Conservation (phyloP, 2,329 filamentous ascomycete genomes). For the Microascus cirrosus region DNA sequence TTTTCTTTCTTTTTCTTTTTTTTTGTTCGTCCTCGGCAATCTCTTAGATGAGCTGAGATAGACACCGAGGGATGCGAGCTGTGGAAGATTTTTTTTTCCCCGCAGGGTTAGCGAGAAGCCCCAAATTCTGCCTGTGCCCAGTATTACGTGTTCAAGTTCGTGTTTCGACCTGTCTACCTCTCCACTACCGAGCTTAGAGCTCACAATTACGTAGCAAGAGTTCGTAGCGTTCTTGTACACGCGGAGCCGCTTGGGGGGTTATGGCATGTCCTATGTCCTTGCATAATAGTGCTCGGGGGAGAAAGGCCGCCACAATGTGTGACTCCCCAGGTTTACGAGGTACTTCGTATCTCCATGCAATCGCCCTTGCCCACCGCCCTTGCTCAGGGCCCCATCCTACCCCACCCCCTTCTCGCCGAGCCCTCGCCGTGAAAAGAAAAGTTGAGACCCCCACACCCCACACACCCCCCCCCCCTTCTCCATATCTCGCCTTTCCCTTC, state of each 20-base stretch:
- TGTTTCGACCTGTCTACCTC: not conserved
- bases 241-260: not conserved
- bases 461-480: slow-evolving; percentile 1
- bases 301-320: not conserved
- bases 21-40: not conserved
- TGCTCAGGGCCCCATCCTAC: not conserved
- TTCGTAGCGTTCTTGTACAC: not conserved
- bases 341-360: not conserved
- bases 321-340: not conserved
- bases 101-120: not conserved
- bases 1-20: not conserved
- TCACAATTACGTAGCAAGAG: not conserved
- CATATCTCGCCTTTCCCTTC: not conserved
- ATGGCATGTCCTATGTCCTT: not conserved
- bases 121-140: not conserved
- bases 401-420: slow-evolving; percentile 4
- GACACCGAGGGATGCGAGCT: too few relatives aligned
- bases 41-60: not conserved
- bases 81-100: too few relatives aligned
- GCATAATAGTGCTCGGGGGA: not conserved
- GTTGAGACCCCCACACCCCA: slow-evolving; percentile 2
- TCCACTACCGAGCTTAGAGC: not conserved
- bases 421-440: slow-evolving; percentile 3
- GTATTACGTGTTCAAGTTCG: not conserved
- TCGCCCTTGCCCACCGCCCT: not conserved